A percentile compares a stretch with the other conserved stretches of the same genome.
Evolutionary conservation across 495 filamentous ascomycete genomes (phyloP).

Genomic region (Talaromyces borbonicus): DNA sequence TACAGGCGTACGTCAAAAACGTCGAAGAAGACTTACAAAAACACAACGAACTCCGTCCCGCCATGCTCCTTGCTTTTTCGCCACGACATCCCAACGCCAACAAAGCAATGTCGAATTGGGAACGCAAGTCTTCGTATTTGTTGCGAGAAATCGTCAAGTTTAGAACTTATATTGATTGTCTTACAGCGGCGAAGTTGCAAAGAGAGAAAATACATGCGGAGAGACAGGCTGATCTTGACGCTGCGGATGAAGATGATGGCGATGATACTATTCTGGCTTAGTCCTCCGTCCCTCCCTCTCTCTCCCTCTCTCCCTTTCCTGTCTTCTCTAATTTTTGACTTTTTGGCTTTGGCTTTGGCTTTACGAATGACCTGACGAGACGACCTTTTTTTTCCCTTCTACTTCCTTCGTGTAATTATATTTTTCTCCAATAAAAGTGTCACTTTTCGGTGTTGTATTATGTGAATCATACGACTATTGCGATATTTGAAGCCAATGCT

Average conservation of each 20-base stretch:
- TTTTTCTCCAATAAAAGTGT: too few species aligned
- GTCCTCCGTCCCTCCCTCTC: neutral
- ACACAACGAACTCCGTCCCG: constrained; percentile 76
- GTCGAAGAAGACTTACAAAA: constrained; percentile 76
- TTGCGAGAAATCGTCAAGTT: constrained; percentile 96
- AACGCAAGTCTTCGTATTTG: constrained; percentile 84
- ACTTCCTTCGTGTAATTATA: too few species aligned
- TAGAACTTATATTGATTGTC: constrained; percentile 79
- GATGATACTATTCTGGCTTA: neutral
- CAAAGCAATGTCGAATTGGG: constrained; percentile 92
- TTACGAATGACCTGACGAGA: too few species aligned
- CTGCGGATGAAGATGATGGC: neutral
- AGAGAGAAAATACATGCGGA: constrained; percentile 45
- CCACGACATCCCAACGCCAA: constrained; percentile 70
- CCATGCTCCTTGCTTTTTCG: constrained; percentile 84
- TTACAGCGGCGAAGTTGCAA: constrained; percentile 47
- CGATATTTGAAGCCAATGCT: too few species aligned
- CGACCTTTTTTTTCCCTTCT: too few species aligned
- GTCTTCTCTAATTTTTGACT: neutral
- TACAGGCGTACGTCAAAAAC: constrained; percentile 70
- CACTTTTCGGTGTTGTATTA: too few species aligned
- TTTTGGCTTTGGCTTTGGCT: constrained; percentile 18
- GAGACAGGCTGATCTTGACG: constrained; percentile 10
- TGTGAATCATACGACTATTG: too few species aligned
- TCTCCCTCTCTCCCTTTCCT: neutral